Evolutionary conservation across 306 rosid genomes (phyloP), one percentile per base, ranked within the genome.

Genomic region (Astragalus membranaceus): DNA sequence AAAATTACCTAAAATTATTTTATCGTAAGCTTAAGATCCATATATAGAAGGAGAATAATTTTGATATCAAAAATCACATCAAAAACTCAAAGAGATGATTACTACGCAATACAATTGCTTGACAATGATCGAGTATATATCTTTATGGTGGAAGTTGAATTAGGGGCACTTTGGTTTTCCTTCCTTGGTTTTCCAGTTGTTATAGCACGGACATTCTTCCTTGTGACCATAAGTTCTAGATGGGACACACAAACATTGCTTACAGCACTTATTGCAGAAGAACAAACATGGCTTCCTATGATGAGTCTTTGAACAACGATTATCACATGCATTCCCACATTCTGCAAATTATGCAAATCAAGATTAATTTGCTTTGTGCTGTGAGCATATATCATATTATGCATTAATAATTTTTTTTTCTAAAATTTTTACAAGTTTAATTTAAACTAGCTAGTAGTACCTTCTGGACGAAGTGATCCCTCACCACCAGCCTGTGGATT

Each of bases 121-220:
- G 41, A 36, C 8, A 7, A 36, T 5, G 8, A 36, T n/a, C n/a
- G n/a, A n/a, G n/a, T n/a, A n/a, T n/a, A 8, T 42, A 42, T 32
- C 4, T 3, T 9, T 10, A 10, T 10, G 49, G 3, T 2, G 4
- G n/a, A 11, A 10, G 1, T 42, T 7, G 11, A 43, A 16, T 66
- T 78, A 72, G 14, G 94, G 96, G 76, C 96, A 90, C 54, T 88
- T 90, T 43, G 94, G 94, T 5, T n/a, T 29, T 69, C 94, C 96
- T 77, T 79, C 63, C 69, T 82, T 37, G 57, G 89, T 90, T 80
- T 84, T 88, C 96, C 94, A 84, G 39, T 81, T 79, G 49, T 88
- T 84, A 78, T 90, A 90, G 69, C 96, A 90, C 8, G 94, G 86
- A 52, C 94, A 90, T 16, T 63, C 81, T 36, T 88, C 68, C 65